These are phyloP conservation scores for Kickxella alabastrina DNA, from an alignment of 192 early-diverging fungal genomes.

Conservation along the genomic window DNA sequence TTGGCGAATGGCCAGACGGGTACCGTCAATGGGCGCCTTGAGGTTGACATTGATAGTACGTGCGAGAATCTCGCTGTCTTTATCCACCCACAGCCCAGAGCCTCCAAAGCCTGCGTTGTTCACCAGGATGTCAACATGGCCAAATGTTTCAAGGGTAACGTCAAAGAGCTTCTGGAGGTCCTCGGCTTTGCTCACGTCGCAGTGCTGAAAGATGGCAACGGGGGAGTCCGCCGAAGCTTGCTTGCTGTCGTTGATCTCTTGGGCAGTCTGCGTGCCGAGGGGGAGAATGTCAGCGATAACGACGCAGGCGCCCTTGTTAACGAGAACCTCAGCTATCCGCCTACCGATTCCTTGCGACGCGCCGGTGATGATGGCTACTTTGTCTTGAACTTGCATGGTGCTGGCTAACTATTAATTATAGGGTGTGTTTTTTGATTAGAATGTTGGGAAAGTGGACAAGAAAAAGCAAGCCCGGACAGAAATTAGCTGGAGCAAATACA, in stretches of 20 bases:
- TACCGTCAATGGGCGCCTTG: constrained; percentile 68
- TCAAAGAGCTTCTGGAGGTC: constrained; percentile 34
- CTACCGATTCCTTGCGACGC: constrained; percentile 61
- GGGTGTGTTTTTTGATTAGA: too few relatives aligned
- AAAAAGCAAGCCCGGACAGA: too few relatives aligned
- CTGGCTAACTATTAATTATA: too few relatives aligned
- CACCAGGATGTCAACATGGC: constrained; percentile 52
- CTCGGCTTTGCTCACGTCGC: constrained; percentile 45
- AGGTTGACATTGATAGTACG: constrained; percentile 66
- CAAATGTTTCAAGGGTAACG: constrained; percentile 49
- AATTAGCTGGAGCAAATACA: too few relatives aligned
- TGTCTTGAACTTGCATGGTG: constrained; percentile 33
- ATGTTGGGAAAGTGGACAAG: too few relatives aligned
- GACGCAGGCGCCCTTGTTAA: constrained; percentile 55
- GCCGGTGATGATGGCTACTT: constrained; percentile 64
- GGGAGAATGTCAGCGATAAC: constrained; percentile 56
- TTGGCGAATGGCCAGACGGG: constrained; percentile 58
- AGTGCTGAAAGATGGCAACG: constrained; percentile 37
- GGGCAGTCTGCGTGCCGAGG: constrained; percentile 34
- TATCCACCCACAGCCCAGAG: constrained; percentile 28
- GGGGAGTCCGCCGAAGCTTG: not conserved
- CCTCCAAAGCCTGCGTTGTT: constrained; percentile 60
- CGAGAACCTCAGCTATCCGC: constrained; percentile 52
- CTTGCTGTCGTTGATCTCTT: constrained; percentile 9
- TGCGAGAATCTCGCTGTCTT: constrained; percentile 40